Conservation (phyloP, 495 filamentous ascomycete genomes). For the Penicillium antarcticum region DNA sequence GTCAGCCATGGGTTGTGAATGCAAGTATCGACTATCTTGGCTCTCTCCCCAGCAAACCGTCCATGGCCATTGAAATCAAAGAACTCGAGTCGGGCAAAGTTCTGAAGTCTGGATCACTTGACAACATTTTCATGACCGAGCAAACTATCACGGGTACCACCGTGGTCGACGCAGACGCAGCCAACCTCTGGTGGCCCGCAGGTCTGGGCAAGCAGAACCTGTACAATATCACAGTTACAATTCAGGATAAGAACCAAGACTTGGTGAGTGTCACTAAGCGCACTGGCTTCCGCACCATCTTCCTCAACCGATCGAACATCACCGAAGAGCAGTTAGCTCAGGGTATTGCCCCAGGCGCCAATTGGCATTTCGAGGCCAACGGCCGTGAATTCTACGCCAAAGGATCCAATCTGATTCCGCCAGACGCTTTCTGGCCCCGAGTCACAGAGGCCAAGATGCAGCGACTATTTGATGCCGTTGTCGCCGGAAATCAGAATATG, state of each 20-base stretch:
- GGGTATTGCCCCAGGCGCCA: conserved; percentile 60
- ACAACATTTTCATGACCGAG: conserved; percentile 40
- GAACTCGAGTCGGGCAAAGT: conserved; percentile 44
- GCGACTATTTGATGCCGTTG: conserved; percentile 53
- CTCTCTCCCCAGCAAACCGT: conserved; percentile 42
- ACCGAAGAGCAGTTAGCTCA: conserved; percentile 52
- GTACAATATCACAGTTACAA: conserved; percentile 53
- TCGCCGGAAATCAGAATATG: conserved; percentile 66
- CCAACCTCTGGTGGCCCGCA: conserved; percentile 63
- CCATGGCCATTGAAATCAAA: conserved; percentile 51
- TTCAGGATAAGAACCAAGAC: conserved; percentile 32
- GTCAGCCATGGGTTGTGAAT: conserved; percentile 63
- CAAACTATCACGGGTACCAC: conserved; percentile 51
- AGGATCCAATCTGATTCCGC: conserved; percentile 64
- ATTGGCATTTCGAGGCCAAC: conserved; percentile 70
- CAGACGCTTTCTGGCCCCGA: conserved; percentile 64
- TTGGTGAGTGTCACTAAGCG: conserved; percentile 52
- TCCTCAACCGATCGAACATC: conserved; percentile 59
- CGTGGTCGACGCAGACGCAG: conserved; percentile 39
- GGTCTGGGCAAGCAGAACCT: conserved; percentile 58
- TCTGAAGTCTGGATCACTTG: conserved; percentile 41
- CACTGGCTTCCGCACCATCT: conserved; percentile 65
- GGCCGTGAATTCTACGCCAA: conserved; percentile 68
- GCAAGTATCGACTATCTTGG: conserved; percentile 65
- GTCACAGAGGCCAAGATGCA: conserved; percentile 53